A percentile compares a stretch with the other conserved stretches of the same genome.
Conservation (phyloP, 306 rosid species). For the Cyclanthera cordifolia region DNA sequence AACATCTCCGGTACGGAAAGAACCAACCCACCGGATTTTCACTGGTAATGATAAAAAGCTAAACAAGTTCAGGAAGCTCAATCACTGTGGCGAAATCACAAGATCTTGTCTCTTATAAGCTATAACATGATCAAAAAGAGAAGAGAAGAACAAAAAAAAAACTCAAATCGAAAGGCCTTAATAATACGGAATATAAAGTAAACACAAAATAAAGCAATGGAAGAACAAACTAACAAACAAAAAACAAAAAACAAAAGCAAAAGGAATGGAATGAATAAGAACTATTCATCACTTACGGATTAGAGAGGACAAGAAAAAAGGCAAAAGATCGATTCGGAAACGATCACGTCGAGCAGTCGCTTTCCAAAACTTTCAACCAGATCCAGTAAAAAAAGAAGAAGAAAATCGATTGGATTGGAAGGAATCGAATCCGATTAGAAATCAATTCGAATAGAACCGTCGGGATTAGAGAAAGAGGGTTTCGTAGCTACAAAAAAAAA, state of each 20-base stretch:
- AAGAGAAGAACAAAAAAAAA: neutral
- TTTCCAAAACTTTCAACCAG: constrained; percentile 14
- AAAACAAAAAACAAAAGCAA: neutral
- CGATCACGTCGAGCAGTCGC: constrained; percentile 18
- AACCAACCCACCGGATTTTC: constrained; percentile 15
- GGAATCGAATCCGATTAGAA: neutral
- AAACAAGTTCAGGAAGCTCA: constrained; percentile 13
- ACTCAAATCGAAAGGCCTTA: constrained; percentile 16
- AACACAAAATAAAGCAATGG: neutral
- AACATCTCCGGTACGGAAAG: constrained; percentile 41
- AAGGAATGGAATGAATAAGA: neutral
- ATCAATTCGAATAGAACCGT: neutral
- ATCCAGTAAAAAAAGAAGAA: neutral
- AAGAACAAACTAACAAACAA: neutral
- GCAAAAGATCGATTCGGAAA: constrained; percentile 12
- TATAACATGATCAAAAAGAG: constrained; percentile 19
- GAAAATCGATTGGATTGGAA: constrained; percentile 8
- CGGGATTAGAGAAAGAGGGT: constrained; percentile 14
- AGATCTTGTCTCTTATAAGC: constrained; percentile 23
- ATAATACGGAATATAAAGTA: neutral
- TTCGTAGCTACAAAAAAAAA: neutral
- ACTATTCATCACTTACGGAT: constrained; percentile 8
- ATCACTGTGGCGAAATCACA: constrained; percentile 19
- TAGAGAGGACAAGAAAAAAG: constrained; percentile 10
- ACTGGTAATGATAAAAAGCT: too few species aligned